Conservation (phyloP, 2,329 filamentous ascomycete genomes). For the Hymenoscyphus repandus region DNA sequence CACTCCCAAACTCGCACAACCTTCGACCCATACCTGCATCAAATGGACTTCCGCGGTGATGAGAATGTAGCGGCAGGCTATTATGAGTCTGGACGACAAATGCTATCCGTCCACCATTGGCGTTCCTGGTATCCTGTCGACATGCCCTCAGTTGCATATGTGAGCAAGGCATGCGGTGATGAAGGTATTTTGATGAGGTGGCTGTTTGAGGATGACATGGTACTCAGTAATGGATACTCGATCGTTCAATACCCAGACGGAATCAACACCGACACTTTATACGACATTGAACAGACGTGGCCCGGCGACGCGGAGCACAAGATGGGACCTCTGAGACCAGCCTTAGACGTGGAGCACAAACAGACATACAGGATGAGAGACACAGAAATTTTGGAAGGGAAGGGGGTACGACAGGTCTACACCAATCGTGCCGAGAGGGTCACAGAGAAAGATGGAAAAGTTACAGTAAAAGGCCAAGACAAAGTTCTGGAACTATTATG, state of each 20-base stretch:
- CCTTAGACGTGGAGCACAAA: constrained; percentile 44
- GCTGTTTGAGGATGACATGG: constrained; percentile 36
- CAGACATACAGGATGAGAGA: constrained; percentile 33
- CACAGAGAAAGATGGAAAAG: not conserved
- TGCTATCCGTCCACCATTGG: constrained; percentile 27
- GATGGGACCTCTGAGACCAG: constrained; percentile 44
- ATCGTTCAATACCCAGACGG: constrained; percentile 22
- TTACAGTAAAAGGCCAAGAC: not conserved
- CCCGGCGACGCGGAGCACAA: constrained; percentile 39
- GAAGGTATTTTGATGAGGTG: constrained; percentile 38
- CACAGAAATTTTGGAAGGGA: constrained; percentile 11
- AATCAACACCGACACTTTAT: constrained; percentile 16
- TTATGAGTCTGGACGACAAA: constrained; percentile 22
- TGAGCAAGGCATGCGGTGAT: constrained; percentile 20
- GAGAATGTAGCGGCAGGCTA: constrained; percentile 15
- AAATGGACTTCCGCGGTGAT: constrained; percentile 26
- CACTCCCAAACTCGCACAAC: constrained; percentile 17
- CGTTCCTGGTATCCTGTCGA: constrained; percentile 22
- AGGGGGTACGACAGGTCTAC: constrained; percentile 23
- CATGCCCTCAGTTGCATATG: constrained; percentile 11
- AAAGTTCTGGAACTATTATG: too few relatives aligned
- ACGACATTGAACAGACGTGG: constrained; percentile 36
- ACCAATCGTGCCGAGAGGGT: constrained; percentile 8
- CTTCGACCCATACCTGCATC: constrained; percentile 21
- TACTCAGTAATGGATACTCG: constrained; percentile 39